Evolutionary conservation across 371 early-diverging fungal species (phyloP).

Genomic region (Mucor mucedo): DNA sequence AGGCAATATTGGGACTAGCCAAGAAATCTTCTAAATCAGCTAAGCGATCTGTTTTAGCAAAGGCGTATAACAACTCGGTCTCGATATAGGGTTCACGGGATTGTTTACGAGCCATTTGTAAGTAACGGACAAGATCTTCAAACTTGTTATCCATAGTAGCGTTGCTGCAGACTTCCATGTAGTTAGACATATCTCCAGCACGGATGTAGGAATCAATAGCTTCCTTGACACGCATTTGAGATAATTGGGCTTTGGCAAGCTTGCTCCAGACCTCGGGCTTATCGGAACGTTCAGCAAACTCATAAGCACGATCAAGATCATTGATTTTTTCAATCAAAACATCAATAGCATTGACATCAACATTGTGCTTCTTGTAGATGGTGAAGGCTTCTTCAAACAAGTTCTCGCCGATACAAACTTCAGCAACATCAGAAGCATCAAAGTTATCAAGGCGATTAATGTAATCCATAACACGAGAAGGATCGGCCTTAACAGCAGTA

Average conservation of each 20-base stretch:
- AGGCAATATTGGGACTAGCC: slow-evolving; percentile 90
- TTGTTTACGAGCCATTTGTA: slow-evolving; percentile 92
- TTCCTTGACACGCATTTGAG: slow-evolving; percentile 88
- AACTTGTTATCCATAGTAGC: slow-evolving; percentile 84
- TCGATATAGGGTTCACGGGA: slow-evolving; percentile 93
- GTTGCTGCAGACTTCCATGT: slow-evolving; percentile 84
- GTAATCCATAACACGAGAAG: slow-evolving; percentile 92
- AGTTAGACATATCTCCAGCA: slow-evolving; percentile 91
- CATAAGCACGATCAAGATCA: slow-evolving; percentile 93
- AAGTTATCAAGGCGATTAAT: slow-evolving; percentile 92
- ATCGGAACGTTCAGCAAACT: slow-evolving; percentile 93
- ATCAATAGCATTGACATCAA: slow-evolving; percentile 83
- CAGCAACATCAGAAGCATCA: slow-evolving; percentile 96
- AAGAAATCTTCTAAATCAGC: slow-evolving; percentile 94
- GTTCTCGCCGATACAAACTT: slow-evolving; percentile 87
- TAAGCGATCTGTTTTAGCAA: slow-evolving; percentile 90
- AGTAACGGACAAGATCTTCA: slow-evolving; percentile 90
- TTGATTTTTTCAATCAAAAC: slow-evolving; percentile 92
- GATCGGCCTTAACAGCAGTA: slow-evolving; percentile 96
- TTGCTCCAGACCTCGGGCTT: slow-evolving; percentile 92
- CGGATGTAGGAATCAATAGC: slow-evolving; percentile 96
- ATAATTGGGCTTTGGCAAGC: slow-evolving; percentile 94
- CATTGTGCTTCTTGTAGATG: slow-evolving; percentile 92
- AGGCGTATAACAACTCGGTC: slow-evolving; percentile 92
- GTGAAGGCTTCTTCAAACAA: slow-evolving; percentile 95